Base-by-base conservation (phyloP, 2,329 filamentous ascomycete genomes). In the Macrophomina tecta region DNA sequence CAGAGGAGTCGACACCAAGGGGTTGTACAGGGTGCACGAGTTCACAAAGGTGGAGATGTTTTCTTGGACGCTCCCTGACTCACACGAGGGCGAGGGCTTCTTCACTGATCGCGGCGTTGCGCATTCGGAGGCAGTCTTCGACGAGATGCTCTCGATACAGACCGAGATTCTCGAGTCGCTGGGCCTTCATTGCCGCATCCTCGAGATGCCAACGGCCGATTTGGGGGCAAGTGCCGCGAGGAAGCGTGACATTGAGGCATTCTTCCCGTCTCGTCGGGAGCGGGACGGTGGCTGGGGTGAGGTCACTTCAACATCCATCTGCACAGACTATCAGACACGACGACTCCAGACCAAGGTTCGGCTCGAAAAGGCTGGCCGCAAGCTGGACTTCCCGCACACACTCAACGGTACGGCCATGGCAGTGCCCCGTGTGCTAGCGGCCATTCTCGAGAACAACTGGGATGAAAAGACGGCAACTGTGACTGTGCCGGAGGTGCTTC, bases 11-110 rank as follows among this genome's bases (percentile, higher is more conserved):
- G 92, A 95, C 72, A 97, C 94, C 1, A 97, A 97, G 80, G 95
- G 95, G 5, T 82, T 99, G 1, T 99, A 98, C 80, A 90, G 95
- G 34, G 95, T 99, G 3, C 95, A 99, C 80, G 95, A 99, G 80
- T 99, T 99, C 80, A 97, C 93, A 34, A 99, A 99, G 78, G 94
- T 99, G 0, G 95, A 99, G 79, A 89, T 99, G 84, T 98, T 99
- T 76, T 93, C 91, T 0, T 99, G 95, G 95, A 91, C 92, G 4
- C 73, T 85, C 36, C 88, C 91, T 1, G 84, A 87, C 64, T 32
- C 55, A 60, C 45, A 66, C 65, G 74, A 72, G 4, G 69, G 75
- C 8, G 75, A 78, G 2, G 73, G 77, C 51, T 79, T 79, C 61
- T 71, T 70, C 6, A 70, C 73, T 9, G 61, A 55, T 6, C 68